Conservation (phyloP, 2,329 filamentous ascomycete species). For the Pestalotiopsis sp. region DNA sequence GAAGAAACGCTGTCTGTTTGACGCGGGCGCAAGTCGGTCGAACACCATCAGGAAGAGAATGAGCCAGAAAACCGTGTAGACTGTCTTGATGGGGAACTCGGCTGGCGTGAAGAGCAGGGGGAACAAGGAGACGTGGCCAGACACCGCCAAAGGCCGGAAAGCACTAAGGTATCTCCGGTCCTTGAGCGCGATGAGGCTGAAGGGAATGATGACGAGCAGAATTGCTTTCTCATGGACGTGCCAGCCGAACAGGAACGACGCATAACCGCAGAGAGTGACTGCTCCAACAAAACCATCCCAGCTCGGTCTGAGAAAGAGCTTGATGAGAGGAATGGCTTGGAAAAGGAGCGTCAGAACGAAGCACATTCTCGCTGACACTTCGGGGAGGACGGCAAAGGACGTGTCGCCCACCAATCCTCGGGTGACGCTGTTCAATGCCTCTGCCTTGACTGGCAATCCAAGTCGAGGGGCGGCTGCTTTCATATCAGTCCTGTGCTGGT, state of each 20-base stretch:
- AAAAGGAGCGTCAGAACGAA: conserved; percentile 83
- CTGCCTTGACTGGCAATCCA: conserved; percentile 71
- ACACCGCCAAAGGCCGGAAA: conserved; percentile 88
- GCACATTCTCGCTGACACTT: conserved; percentile 78
- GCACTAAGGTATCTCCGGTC: conserved; percentile 90
- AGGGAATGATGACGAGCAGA: conserved; percentile 90
- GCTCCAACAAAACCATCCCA: conserved; percentile 91
- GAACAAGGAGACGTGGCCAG: conserved; percentile 93
- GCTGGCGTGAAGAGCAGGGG: conserved; percentile 89
- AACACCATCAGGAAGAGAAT: conserved; percentile 84
- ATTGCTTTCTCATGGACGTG: conserved; percentile 99
- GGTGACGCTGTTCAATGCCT: conserved; percentile 86
- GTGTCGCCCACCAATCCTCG: conserved; percentile 92
- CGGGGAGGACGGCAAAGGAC: conserved; percentile 88
- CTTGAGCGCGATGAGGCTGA: conserved; percentile 87
- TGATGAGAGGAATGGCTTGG: conserved; percentile 77
- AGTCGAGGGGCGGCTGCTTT: conserved; percentile 76
- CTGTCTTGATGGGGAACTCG: conserved; percentile 91
- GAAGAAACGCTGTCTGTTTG: conserved; percentile 79
- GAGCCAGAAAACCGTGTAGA: conserved; percentile 93
- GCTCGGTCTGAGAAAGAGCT: conserved; percentile 77
- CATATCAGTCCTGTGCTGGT: conserved; percentile 33
- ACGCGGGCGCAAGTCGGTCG: conserved; percentile 84
- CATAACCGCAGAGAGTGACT: conserved; percentile 90
- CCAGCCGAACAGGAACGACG: conserved; percentile 97